These are phyloP conservation scores for Lactifluus subvellereus DNA, from an alignment of 768 basidiomycete species.

Conservation along the genomic window DNA sequence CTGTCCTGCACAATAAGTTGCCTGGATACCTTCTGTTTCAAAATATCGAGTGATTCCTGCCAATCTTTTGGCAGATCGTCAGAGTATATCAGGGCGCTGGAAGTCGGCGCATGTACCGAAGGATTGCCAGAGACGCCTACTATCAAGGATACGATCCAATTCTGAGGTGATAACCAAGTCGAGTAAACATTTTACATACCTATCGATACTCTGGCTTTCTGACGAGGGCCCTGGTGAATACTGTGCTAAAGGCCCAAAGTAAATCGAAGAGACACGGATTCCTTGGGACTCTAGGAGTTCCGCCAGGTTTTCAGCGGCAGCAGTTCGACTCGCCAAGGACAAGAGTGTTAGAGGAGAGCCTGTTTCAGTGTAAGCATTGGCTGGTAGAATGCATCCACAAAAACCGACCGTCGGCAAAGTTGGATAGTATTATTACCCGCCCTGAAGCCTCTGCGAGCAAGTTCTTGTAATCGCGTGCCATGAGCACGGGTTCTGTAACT, in stretches of 20 bases:
- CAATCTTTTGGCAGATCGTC: conserved; percentile 9
- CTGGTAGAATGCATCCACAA: background rate
- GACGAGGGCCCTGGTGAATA: background rate
- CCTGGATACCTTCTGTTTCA: conserved; percentile 11
- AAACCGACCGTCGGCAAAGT: conserved; percentile 20
- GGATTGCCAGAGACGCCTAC: background rate
- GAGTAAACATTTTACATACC: background rate
- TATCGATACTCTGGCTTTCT: background rate
- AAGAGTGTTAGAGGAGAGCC: conserved; percentile 8
- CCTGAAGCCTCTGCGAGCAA: conserved; percentile 30
- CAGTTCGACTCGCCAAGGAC: conserved; percentile 5
- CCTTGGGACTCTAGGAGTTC: conserved; percentile 11
- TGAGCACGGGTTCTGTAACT: conserved; percentile 28
- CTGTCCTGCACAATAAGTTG: conserved; percentile 14
- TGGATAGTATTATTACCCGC: conserved; percentile 29
- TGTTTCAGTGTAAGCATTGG: background rate
- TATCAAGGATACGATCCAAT: background rate
- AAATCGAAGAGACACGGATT: conserved; percentile 15
- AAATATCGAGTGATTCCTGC: conserved; percentile 3
- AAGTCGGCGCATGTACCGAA: conserved; percentile 10
- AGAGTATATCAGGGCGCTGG: background rate
- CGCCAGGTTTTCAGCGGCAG: conserved; percentile 12
- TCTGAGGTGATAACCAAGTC: background rate
- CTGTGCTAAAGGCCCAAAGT: conserved; percentile 10
- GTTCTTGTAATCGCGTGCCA: conserved; percentile 29